Conservation (phyloP, 2,329 filamentous ascomycete genomes). For the Cercospora citrullina region DNA sequence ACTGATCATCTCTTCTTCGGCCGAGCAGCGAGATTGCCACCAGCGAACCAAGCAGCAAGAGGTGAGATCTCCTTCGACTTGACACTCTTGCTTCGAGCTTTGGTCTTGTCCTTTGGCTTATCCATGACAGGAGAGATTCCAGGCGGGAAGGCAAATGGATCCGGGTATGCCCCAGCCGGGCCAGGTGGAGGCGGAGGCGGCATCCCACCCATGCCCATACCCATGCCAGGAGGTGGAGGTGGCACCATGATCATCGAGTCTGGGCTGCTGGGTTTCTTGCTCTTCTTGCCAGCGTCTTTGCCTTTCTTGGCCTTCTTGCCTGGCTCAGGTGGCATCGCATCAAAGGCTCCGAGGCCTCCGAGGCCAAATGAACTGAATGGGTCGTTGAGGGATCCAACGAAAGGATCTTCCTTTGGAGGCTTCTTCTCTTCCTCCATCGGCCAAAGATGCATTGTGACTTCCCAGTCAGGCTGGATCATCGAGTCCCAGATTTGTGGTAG, state of each 20-base stretch:
- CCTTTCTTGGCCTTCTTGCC: slow-evolving; percentile 16
- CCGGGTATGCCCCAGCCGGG: slow-evolving; percentile 18
- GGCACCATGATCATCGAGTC: slow-evolving; percentile 21
- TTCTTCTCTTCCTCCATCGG: slow-evolving; percentile 41
- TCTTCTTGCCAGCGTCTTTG: not conserved
- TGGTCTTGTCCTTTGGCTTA: slow-evolving; percentile 20
- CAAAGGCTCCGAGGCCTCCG: slow-evolving; percentile 18
- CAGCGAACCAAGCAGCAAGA: slow-evolving; percentile 35
- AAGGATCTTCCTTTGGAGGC: slow-evolving; percentile 18
- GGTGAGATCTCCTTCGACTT: slow-evolving; percentile 30
- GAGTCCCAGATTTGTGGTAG: slow-evolving; percentile 52
- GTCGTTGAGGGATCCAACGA: slow-evolving; percentile 15
- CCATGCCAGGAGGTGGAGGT: slow-evolving; percentile 18
- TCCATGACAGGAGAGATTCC: slow-evolving; percentile 19
- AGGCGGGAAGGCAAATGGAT: slow-evolving; percentile 22
- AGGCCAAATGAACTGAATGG: slow-evolving; percentile 20
- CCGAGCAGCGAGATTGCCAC: slow-evolving; percentile 26
- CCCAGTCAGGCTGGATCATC: slow-evolving; percentile 51
- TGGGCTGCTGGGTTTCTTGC: slow-evolving; percentile 18
- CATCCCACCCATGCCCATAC: slow-evolving; percentile 6
- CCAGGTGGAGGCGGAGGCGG: slow-evolving; percentile 28
- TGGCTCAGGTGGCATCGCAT: slow-evolving; percentile 15
- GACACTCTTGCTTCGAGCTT: slow-evolving; percentile 28
- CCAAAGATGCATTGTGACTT: slow-evolving; percentile 53
- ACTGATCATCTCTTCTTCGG: slow-evolving; percentile 14